Conservation (phyloP, 495 filamentous ascomycete species). For the Chaetomium cochliodes region DNA sequence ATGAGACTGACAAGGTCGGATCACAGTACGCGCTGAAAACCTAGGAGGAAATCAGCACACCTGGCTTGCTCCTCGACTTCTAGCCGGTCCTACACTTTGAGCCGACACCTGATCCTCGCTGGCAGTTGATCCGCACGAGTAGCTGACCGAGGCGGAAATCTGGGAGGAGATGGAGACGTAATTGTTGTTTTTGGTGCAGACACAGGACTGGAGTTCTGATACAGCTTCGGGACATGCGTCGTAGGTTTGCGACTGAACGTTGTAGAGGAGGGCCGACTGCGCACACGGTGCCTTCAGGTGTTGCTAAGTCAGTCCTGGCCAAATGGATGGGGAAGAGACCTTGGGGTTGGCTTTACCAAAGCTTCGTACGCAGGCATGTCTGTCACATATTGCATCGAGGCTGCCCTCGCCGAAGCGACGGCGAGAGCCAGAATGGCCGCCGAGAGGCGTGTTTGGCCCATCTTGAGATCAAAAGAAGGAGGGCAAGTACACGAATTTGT, state of each 20-base stretch:
- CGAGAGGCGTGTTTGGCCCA: slow-evolving; percentile 21
- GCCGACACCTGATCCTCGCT: slow-evolving; percentile 49
- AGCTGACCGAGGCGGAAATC: slow-evolving; percentile 41
- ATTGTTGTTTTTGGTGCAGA: slow-evolving; percentile 52
- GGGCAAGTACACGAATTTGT: slow-evolving; percentile 8
- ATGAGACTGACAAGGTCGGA: slow-evolving; percentile 36
- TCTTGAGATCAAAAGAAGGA: slow-evolving; percentile 17
- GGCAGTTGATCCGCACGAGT: slow-evolving; percentile 44
- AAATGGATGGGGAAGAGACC: neutral
- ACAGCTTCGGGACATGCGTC: slow-evolving; percentile 42
- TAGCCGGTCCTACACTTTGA: slow-evolving; percentile 32
- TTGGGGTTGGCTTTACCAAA: slow-evolving; percentile 33
- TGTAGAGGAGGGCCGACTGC: slow-evolving; percentile 40
- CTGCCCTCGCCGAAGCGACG: slow-evolving; percentile 16
- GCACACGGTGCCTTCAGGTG: slow-evolving; percentile 48
- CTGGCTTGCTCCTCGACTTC: neutral
- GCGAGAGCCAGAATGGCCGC: slow-evolving; percentile 15
- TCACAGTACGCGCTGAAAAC: slow-evolving; percentile 48
- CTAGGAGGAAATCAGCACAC: slow-evolving; percentile 14
- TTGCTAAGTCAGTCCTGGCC: neutral
- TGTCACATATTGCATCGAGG: slow-evolving; percentile 42
- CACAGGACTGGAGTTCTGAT: slow-evolving; percentile 46
- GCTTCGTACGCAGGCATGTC: slow-evolving; percentile 44
- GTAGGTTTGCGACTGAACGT: slow-evolving; percentile 43
- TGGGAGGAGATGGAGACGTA: slow-evolving; percentile 39